Percentiles rank a stretch among this genome's conserved stretches.
Evolutionary conservation across 164 flowering plant species (phyloP).

Genomic region (Magnolia changhungtana): DNA sequence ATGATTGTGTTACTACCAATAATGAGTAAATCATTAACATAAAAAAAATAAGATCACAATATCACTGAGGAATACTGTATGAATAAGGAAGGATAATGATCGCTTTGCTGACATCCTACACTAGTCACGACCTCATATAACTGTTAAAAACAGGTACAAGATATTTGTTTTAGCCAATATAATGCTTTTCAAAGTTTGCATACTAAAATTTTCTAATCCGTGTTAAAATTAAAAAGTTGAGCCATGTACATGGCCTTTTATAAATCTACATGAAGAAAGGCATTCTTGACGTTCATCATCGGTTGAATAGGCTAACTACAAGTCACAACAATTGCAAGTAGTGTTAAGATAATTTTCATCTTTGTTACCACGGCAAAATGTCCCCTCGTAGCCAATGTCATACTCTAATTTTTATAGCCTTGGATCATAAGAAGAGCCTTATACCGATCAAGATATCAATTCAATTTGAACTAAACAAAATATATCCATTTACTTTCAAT

Average conservation of each 20-base stretch:
- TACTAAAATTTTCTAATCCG: neutral
- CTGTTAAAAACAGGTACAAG: neutral
- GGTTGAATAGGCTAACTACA: neutral
- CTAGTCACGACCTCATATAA: neutral
- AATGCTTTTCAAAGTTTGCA: neutral
- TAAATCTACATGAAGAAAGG: neutral
- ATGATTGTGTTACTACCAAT: too few relatives aligned
- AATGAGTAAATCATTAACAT: too few relatives aligned
- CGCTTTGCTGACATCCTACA: neutral
- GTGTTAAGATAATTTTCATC: neutral
- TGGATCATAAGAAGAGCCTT: neutral
- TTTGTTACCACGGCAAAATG: neutral
- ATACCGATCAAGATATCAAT: neutral
- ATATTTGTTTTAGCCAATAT: neutral
- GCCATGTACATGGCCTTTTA: neutral
- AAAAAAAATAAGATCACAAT: too few relatives aligned
- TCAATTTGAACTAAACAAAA: neutral
- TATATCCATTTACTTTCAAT: too few relatives aligned
- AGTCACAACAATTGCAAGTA: neutral
- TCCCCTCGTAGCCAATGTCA: neutral
- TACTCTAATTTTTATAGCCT: neutral
- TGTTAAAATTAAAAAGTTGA: neutral
- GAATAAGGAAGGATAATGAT: neutral
- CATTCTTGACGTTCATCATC: neutral
- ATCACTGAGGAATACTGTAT: too few relatives aligned